These are phyloP conservation scores for Calonectria henricotiae DNA, from an alignment of 2,329 filamentous ascomycete species.

Conservation along the genomic window DNA sequence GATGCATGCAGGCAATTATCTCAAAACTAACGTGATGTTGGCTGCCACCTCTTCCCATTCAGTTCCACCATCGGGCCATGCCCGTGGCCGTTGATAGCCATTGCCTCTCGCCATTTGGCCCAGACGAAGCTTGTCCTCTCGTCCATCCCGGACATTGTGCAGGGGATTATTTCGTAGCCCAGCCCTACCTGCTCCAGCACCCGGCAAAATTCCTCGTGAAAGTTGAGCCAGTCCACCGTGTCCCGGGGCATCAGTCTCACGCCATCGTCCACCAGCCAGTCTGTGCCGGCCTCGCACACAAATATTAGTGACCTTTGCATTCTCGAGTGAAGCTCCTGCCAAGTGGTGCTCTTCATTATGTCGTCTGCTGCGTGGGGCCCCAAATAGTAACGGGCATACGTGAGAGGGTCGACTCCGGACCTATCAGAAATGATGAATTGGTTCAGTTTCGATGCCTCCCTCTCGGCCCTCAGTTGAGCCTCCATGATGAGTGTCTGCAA, in stretches of 20 bases:
- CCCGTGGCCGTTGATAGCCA: neutral
- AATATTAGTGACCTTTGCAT: slow-evolving; percentile 58
- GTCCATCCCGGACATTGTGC: slow-evolving; percentile 12
- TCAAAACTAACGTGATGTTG: slow-evolving; percentile 31
- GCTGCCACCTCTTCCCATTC: slow-evolving; percentile 14
- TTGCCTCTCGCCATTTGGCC: slow-evolving; percentile 29
- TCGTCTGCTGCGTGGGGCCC: slow-evolving; percentile 47
- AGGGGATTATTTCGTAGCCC: slow-evolving; percentile 32
- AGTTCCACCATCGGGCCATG: slow-evolving; percentile 27
- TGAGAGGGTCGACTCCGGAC: slow-evolving; percentile 62
- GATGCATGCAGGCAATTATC: slow-evolving; percentile 24
- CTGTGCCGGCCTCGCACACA: slow-evolving; percentile 56
- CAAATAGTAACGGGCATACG: slow-evolving; percentile 58
- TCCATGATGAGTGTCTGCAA: slow-evolving; percentile 60
- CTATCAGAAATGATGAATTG: slow-evolving; percentile 63
- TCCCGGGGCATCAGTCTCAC: slow-evolving; percentile 43
- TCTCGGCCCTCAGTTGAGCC: slow-evolving; percentile 57
- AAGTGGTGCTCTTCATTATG: slow-evolving; percentile 45
- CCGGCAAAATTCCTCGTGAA: slow-evolving; percentile 36
- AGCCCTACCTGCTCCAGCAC: slow-evolving; percentile 32
- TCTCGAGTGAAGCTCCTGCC: slow-evolving; percentile 53
- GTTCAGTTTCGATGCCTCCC: slow-evolving; percentile 29
- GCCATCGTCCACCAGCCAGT: slow-evolving; percentile 41
- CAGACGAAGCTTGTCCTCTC: slow-evolving; percentile 35
- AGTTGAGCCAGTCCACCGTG: slow-evolving; percentile 23